Base-by-base conservation (phyloP, 176 grass and related monocot species). In the Paspalum notatum region DNA sequence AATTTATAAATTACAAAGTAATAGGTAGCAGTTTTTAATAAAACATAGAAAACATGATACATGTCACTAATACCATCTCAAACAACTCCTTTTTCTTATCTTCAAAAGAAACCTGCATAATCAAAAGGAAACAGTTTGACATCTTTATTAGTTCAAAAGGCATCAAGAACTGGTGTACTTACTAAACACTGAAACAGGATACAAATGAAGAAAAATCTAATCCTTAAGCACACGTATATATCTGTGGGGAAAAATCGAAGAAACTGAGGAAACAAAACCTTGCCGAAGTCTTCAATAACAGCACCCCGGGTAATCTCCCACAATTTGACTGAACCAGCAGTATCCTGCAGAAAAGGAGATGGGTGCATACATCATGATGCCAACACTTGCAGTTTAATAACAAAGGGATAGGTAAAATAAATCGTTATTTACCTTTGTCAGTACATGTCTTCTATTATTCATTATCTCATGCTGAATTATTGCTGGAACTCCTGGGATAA, bases 11-110 rank as follows among this genome's bases (percentile, higher is more conserved):
- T 87, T 79, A 38, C 5, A 57, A 20, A 21, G 44, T 66, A 71
- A 68, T 50, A 50, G 14, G 61, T 10, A 50, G 13, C 53, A 48
- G 8, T 15, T 40, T 78, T 64, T 26, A 68, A 80, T 37, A 60
- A 68, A 62, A 89, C 63, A 77, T n/a, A 64, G 39, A 61, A 68
- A 65, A 59, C 40, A 51, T 46, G 9, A 59, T 32, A 32, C 50
- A 26, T 46, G 20, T 53, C 68, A 65, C 71, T 49, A 55, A 77
- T 95, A 95, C 96, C 96, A 92, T 95, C 83, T 99, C 96, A 93
- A 95, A 99, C 71, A 99, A 67, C 56, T 99, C 96, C 24, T 95
- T 94, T 89, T 99, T 99, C 73, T 93, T 99, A 79, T 99, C 90
- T 6, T 95, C 96, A 60, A 99, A 99, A 54, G 92, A 91, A 86